These are phyloP conservation scores for Citrus medica DNA, from an alignment of 345 rosid species.

Conservation along the genomic window DNA sequence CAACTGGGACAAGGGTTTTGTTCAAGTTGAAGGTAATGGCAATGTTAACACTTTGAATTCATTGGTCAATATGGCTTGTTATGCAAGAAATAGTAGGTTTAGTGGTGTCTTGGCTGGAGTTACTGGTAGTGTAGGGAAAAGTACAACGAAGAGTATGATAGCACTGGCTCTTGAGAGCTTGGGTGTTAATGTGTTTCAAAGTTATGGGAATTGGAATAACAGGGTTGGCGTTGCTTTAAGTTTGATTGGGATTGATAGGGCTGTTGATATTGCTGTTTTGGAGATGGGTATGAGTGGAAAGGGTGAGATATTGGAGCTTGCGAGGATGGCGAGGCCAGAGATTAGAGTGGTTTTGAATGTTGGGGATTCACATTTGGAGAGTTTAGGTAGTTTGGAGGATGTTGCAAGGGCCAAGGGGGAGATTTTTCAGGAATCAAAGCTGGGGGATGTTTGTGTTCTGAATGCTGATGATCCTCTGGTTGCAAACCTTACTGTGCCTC, in stretches of 20 bases:
- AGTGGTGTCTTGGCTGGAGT: conserved; percentile 17
- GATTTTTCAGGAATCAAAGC: conserved; percentile 19
- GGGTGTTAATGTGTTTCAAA: conserved; percentile 16
- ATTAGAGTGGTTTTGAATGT: conserved; percentile 26
- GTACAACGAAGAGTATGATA: conserved; percentile 30
- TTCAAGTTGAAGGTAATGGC: conserved; percentile 18
- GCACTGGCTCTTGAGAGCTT: conserved; percentile 23
- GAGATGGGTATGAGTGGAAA: conserved; percentile 37
- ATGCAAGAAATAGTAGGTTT: conserved; percentile 15
- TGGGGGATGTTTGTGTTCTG: conserved; percentile 20
- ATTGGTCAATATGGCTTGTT: conserved; percentile 18
- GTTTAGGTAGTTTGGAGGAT: conserved; percentile 22
- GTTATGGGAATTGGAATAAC: conserved; percentile 30
- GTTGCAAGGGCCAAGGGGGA: conserved; percentile 30
- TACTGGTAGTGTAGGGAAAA: conserved; percentile 33
- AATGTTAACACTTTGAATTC: conserved; percentile 6
- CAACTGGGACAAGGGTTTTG: conserved; percentile 30
- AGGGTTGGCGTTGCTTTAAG: conserved; percentile 29
- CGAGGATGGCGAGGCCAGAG: conserved; percentile 23
- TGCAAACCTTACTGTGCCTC: conserved; percentile 18
- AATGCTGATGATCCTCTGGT: conserved; percentile 38
- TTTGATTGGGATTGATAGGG: conserved; percentile 21
- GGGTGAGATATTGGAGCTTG: conserved; percentile 35
- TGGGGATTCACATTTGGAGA: conserved; percentile 32
- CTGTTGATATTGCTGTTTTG: conserved; percentile 17